Percentiles rank a stretch among this genome's conserved stretches.
These are phyloP conservation scores for Cornus controversa DNA, from an alignment of 148 eudicot species.

Conservation along the genomic window DNA sequence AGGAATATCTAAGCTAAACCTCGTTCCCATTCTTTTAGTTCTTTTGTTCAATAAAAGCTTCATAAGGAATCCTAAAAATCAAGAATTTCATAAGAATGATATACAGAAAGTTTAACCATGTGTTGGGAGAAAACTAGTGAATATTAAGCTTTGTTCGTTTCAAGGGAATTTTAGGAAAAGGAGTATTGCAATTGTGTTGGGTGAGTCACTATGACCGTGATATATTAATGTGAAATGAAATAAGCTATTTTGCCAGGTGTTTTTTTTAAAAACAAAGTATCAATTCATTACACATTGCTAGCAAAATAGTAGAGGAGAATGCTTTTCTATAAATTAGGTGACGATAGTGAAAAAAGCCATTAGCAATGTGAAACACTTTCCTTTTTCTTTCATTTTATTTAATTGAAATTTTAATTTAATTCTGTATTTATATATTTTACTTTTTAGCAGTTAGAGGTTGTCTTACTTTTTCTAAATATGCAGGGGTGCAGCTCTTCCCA, in stretches of 20 bases:
- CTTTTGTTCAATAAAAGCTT: background rate
- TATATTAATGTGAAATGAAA: background rate
- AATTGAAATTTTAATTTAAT: too few relatives aligned
- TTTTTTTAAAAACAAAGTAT: background rate
- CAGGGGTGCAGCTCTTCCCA: conserved; percentile 99
- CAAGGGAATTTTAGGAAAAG: background rate
- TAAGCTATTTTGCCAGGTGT: background rate
- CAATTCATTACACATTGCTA: background rate
- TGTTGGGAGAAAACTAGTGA: background rate
- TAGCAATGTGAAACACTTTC: background rate
- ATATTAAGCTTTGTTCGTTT: too few relatives aligned
- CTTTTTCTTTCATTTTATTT: too few relatives aligned
- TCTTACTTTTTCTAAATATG: conserved; percentile 9
- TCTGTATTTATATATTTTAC: too few relatives aligned
- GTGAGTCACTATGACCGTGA: background rate
- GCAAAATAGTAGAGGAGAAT: background rate
- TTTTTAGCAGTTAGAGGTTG: background rate
- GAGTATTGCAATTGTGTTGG: background rate
- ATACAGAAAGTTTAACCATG: background rate
- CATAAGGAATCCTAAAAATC: background rate
- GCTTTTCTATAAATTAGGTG: background rate
- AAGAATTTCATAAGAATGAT: background rate
- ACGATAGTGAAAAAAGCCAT: background rate
- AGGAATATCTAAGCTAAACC: background rate
- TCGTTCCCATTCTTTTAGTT: background rate